phyloP scores from a whole-genome alignment of 257 asterid species.

The Lycium ferocissimum region DNA sequence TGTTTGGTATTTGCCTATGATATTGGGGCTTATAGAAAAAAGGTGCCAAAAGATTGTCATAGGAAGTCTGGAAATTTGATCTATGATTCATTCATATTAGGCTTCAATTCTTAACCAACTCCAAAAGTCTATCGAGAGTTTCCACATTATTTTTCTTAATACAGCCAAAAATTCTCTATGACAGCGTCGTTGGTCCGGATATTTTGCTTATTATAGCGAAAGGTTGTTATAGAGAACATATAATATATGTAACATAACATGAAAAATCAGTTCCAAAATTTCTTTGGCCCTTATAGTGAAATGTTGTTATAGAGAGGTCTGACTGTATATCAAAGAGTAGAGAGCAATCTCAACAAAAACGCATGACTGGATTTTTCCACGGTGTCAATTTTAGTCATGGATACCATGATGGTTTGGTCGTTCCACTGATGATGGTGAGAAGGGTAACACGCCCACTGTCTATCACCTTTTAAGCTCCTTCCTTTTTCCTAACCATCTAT shows the following conservation, averaged over 20 bases:
- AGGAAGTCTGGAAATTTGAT: background rate
- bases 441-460: background rate
- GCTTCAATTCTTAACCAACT: background rate
- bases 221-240: too few species aligned
- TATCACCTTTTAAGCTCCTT: background rate
- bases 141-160: background rate
- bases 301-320: too few species aligned
- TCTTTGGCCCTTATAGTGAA: too few species aligned
- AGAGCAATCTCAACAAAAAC: background rate
- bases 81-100: background rate
- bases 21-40: background rate
- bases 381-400: background rate
- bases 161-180: too few species aligned
- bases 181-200: too few species aligned
- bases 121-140: background rate
- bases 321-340: background rate
- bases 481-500: background rate
- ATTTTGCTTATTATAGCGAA: too few species aligned
- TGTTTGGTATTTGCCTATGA: background rate
- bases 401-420: background rate
- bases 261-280: too few species aligned
- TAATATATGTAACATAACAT: too few species aligned
- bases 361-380: background rate
- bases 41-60: background rate
- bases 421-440: constrained; percentile 9